Conservation (phyloP, 2,329 filamentous ascomycete species). For the Gyromitra esculenta region DNA sequence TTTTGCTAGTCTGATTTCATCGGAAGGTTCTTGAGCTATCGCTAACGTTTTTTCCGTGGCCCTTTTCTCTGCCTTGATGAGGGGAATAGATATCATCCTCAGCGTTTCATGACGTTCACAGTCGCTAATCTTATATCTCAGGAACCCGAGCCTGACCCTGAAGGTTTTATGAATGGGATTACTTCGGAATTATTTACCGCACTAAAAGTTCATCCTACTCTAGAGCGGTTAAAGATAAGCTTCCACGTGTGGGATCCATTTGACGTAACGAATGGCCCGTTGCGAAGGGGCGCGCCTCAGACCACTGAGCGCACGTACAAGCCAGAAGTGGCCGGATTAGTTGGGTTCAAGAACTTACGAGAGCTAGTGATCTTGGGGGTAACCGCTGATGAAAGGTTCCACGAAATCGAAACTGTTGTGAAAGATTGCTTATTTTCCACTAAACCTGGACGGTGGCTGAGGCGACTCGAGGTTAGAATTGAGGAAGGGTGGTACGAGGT, state of each 20-base stretch:
- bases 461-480: constrained; percentile 26
- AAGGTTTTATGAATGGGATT: constrained; percentile 17
- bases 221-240: constrained; percentile 32
- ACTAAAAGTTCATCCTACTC: constrained; percentile 17
- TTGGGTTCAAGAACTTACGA: constrained; percentile 44
- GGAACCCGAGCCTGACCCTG: too few species aligned
- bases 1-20: not conserved
- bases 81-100: constrained; percentile 37
- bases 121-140: not conserved
- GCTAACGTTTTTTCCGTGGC: not conserved
- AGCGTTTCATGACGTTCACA: constrained; percentile 23
- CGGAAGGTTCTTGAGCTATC: not conserved
- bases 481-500: constrained; percentile 16
- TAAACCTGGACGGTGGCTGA: constrained; percentile 8
- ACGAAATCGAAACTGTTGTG: constrained; percentile 39
- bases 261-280: not conserved
- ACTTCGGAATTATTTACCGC: constrained; percentile 7
- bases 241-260: constrained; percentile 33
- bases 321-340: constrained; percentile 16
- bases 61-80: not conserved
- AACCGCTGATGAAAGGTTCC: constrained; percentile 19
- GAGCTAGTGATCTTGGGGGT: constrained; percentile 42
- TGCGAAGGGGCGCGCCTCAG: not conserved
- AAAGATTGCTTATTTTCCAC: constrained; percentile 30
- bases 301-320: not conserved